Conservation (phyloP, 345 rosid genomes). For the Stellera chamaejasme region DNA sequence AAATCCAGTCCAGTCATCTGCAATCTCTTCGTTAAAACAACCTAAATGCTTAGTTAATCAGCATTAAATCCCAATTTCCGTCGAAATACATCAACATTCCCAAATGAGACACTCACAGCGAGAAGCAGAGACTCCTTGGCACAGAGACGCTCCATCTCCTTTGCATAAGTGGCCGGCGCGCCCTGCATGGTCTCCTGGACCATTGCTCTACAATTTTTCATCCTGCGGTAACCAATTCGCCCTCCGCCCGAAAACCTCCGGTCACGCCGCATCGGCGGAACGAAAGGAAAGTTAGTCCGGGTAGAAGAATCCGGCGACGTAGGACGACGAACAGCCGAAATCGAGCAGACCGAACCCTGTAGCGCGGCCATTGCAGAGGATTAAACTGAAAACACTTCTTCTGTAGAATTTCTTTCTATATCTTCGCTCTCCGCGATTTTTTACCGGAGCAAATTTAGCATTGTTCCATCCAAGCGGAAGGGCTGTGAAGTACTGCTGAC, state of each 20-base stretch:
- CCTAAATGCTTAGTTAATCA: too few species aligned
- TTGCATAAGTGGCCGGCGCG: constrained; percentile 73
- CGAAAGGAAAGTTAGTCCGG: constrained; percentile 9
- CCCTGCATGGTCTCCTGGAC: constrained; percentile 66
- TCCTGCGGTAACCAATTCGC: constrained; percentile 10
- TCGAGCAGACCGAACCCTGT: constrained; percentile 22
- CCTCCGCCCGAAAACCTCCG: constrained; percentile 12
- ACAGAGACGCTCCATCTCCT: constrained; percentile 94
- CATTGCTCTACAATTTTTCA: constrained; percentile 33
- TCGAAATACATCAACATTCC: too few species aligned
- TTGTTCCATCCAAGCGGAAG: too few species aligned
- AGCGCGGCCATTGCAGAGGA: constrained; percentile 36
- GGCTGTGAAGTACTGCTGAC: too few species aligned
- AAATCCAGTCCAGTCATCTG: too few species aligned
- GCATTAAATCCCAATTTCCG: too few species aligned
- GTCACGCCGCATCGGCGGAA: constrained; percentile 15
- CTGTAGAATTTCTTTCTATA: background rate
- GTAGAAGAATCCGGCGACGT: constrained; percentile 16
- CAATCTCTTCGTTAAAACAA: too few species aligned
- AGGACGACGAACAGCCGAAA: constrained; percentile 17
- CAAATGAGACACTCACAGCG: constrained; percentile 42
- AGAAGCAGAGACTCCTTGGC: constrained; percentile 95
- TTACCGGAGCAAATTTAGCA: too few species aligned
- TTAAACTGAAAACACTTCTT: background rate
- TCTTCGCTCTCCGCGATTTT: background rate